phyloP scores from a whole-genome alignment of 2,329 filamentous ascomycete species.

The Aspergillus pseudotamarii region DNA sequence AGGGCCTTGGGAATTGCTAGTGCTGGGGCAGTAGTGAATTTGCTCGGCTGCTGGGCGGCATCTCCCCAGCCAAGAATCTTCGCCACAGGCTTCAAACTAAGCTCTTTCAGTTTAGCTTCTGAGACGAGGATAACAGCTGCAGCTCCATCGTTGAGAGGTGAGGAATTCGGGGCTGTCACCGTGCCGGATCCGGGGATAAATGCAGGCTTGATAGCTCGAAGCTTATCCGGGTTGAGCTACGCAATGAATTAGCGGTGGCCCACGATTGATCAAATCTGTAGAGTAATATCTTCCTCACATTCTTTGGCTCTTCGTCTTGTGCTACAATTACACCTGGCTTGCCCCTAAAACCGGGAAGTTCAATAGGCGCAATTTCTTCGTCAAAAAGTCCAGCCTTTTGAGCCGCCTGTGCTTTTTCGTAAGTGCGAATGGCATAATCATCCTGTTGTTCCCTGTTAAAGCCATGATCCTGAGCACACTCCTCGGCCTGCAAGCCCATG shows the following conservation, averaged over 20 bases:
- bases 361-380: slow-evolving; percentile 84
- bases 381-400: slow-evolving; percentile 79
- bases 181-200: slow-evolving; percentile 78
- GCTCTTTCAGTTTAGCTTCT: slow-evolving; percentile 89
- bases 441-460: slow-evolving; percentile 87
- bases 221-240: slow-evolving; percentile 75
- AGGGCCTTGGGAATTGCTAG: slow-evolving; percentile 97
- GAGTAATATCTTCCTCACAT: slow-evolving; percentile 53
- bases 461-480: slow-evolving; percentile 82
- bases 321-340: slow-evolving; percentile 82
- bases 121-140: slow-evolving; percentile 91
- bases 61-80: slow-evolving; percentile 98
- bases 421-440: slow-evolving; percentile 91
- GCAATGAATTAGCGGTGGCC: not conserved
- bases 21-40: slow-evolving; percentile 92
- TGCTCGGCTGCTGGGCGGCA: slow-evolving; percentile 84
- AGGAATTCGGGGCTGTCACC: slow-evolving; percentile 94
- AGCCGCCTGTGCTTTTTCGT: slow-evolving; percentile 89
- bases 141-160: slow-evolving; percentile 92
- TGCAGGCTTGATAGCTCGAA: slow-evolving; percentile 80
- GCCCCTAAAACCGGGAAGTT: slow-evolving; percentile 83
- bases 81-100: slow-evolving; percentile 86
- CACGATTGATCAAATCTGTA: not conserved
- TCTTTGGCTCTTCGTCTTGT: slow-evolving; percentile 94
- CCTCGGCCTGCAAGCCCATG: slow-evolving; percentile 92